Base-by-base conservation (phyloP, 2,329 filamentous ascomycete genomes). In the Apiospora kogelbergensis region DNA sequence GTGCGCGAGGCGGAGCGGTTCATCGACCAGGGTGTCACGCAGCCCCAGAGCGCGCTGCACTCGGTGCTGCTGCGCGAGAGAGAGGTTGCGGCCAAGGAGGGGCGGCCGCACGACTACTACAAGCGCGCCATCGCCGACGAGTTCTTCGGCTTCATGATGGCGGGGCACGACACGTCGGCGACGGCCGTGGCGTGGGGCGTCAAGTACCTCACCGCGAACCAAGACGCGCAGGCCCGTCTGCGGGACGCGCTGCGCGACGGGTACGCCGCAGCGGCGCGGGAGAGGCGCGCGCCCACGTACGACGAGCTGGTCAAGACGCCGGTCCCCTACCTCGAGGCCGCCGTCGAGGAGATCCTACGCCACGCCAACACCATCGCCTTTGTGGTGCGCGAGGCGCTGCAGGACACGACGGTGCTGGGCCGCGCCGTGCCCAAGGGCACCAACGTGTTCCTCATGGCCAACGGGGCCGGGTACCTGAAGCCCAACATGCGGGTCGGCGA, bases 21-120 rank as follows among this genome's bases (percentile, higher is more conserved):
- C 3, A 75, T 79, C 65, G 40, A 73, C 1, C 57, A 44, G 0
- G 73, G 72, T 1, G 68, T 76, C 57, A 10, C 48, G 1, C 66
- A 73, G 13, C 72, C 75, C 15, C 71, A 68, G 20, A 79, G 73
- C 42, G 79, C 79, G 10, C 67, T 80, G 1, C 76, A 81, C 68
- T 75, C 75, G 0, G 76, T 81, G 6, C 68, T 81, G 10, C 68
- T 76, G 9, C 75, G 78, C 41, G 80, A 81, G 72, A 71, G 68
- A n/a, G 71, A 74, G 3, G 48, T 77, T 17, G 74, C 77, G 1
- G 68, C 57, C 2, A 77, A 77, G 68, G 74, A 75, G 24, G 37
- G 67, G 13, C 22, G 63, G 20, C 17, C 13, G 57, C 63, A 45
- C 10, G 37, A 65, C 63, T 41, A 42, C 63, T 44, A 30, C n/a